A percentile compares a stretch with the other conserved stretches of the same genome.
phyloP scores from a whole-genome alignment of 441 rosid species.

The Populus hybrid region DNA sequence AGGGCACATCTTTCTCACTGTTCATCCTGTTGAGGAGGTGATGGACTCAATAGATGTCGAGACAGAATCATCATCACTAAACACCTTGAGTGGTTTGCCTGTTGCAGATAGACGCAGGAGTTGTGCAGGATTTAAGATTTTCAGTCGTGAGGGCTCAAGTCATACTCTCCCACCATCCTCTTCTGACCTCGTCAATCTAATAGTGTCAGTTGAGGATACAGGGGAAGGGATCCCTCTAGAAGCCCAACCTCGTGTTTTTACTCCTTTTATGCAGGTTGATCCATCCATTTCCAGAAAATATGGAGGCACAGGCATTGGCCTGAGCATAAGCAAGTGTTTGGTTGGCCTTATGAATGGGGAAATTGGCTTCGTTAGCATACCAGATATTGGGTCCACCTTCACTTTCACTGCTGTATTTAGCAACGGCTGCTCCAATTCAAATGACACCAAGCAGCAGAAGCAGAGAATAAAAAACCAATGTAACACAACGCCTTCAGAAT shows the following conservation, averaged over 20 bases:
- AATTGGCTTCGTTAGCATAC: slow-evolving; percentile 77
- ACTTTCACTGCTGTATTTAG: slow-evolving; percentile 79
- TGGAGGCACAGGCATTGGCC: slow-evolving; percentile 96
- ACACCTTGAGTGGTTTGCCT: slow-evolving; percentile 79
- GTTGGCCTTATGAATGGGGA: slow-evolving; percentile 88
- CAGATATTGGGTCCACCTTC: slow-evolving; percentile 75
- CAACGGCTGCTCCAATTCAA: slow-evolving; percentile 40
- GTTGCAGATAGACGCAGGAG: slow-evolving; percentile 67
- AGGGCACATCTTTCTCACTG: slow-evolving; percentile 85
- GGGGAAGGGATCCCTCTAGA: slow-evolving; percentile 86
- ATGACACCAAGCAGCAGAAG: slow-evolving; percentile 43
- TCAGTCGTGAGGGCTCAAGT: slow-evolving; percentile 41
- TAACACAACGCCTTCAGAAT: slow-evolving; percentile 38
- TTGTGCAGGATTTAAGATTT: slow-evolving; percentile 64
- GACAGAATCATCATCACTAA: slow-evolving; percentile 43
- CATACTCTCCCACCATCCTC: slow-evolving; percentile 29
- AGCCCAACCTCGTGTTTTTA: slow-evolving; percentile 87
- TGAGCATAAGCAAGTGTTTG: slow-evolving; percentile 91
- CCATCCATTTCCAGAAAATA: slow-evolving; percentile 82
- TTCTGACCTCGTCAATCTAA: slow-evolving; percentile 47
- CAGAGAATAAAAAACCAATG: slow-evolving; percentile 45
- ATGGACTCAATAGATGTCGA: slow-evolving; percentile 46
- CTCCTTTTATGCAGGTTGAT: slow-evolving; percentile 90
- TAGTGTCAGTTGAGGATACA: slow-evolving; percentile 91
- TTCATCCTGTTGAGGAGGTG: slow-evolving; percentile 80